Conservation (phyloP, 2,329 filamentous ascomycete genomes). For the Aspergillus spinulosporus region DNA sequence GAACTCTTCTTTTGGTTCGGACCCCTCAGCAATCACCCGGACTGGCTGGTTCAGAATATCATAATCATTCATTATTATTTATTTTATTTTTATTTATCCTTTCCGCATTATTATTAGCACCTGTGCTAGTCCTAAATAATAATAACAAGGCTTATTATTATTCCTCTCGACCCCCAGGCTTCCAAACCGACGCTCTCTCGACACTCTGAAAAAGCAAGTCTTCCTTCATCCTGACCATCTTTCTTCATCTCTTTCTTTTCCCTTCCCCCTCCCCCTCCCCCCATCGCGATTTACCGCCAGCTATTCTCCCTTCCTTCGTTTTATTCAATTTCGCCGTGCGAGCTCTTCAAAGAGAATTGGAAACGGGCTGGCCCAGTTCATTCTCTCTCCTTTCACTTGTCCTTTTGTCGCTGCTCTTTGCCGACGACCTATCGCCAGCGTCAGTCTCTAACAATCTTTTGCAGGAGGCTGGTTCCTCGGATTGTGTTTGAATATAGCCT, state of each 20-base stretch:
- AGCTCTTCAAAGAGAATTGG: slow-evolving; percentile 33
- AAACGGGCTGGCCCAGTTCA: slow-evolving; percentile 40
- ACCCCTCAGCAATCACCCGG: slow-evolving; percentile 12
- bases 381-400: slow-evolving; percentile 26
- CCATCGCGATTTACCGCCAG: slow-evolving; percentile 20
- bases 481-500: slow-evolving; percentile 27
- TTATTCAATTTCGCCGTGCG: slow-evolving; percentile 37
- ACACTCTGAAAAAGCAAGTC: slow-evolving; percentile 26
- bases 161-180: slow-evolving; percentile 9
- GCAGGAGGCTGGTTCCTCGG: slow-evolving; percentile 42
- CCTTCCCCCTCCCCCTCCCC: slow-evolving; percentile 17
- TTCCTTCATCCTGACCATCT: slow-evolving; percentile 23
- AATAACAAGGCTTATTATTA: slow-evolving; percentile 19
- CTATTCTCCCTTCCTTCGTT: slow-evolving; percentile 24
- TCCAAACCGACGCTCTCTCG: slow-evolving; percentile 13
- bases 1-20: slow-evolving; percentile 23
- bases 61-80: slow-evolving; percentile 17
- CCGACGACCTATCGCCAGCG: slow-evolving; percentile 22
- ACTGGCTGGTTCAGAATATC: slow-evolving; percentile 18
- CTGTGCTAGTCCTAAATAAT: slow-evolving; percentile 13
- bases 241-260: slow-evolving; percentile 25
- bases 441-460: slow-evolving; percentile 25
- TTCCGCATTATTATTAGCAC: slow-evolving; percentile 18
- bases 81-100: slow-evolving; percentile 17
- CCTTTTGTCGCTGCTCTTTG: slow-evolving; percentile 23